phyloP scores from a whole-genome alignment of 805 yeast species.

The Blastobotrys peoriensis region DNA sequence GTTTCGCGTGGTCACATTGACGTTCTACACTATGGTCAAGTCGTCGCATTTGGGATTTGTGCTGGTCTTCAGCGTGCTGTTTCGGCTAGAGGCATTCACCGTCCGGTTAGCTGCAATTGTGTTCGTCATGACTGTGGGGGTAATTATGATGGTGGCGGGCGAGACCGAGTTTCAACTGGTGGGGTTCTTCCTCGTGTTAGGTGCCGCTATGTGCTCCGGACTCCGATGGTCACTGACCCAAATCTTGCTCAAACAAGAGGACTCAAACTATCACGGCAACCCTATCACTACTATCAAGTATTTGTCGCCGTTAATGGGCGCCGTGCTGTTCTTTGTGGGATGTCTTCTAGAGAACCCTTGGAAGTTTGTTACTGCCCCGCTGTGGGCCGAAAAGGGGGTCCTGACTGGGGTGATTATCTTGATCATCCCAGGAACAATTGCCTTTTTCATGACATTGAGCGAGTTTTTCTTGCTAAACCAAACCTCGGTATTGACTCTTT shows the following conservation, averaged over 20 bases:
- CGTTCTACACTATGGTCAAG: slow-evolving; percentile 89
- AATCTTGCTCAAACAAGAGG: slow-evolving; percentile 50
- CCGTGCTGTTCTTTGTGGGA: slow-evolving; percentile 57
- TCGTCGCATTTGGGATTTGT: slow-evolving; percentile 87
- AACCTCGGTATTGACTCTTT: slow-evolving; percentile 78
- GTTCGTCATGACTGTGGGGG: slow-evolving; percentile 73
- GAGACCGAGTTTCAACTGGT: slow-evolving; percentile 33
- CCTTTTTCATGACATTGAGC: slow-evolving; percentile 76
- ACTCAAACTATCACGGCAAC: slow-evolving; percentile 30
- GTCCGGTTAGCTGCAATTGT: slow-evolving; percentile 67
- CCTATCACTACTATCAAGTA: slow-evolving; percentile 81
- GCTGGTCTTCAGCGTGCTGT: slow-evolving; percentile 75
- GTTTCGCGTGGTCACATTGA: slow-evolving; percentile 68
- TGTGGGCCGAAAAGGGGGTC: slow-evolving; percentile 63
- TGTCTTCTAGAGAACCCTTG: slow-evolving; percentile 61
- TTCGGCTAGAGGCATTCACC: slow-evolving; percentile 69
- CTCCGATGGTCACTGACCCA: slow-evolving; percentile 95
- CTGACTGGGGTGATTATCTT: slow-evolving; percentile 51
- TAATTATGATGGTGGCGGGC: slow-evolving; percentile 71
- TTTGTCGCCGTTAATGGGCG: slow-evolving; percentile 78
- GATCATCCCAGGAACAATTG: slow-evolving; percentile 76
- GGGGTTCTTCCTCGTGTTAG: slow-evolving; percentile 70
- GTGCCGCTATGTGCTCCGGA: slow-evolving; percentile 79
- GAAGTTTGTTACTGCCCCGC: slow-evolving; percentile 44
- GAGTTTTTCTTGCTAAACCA: slow-evolving; percentile 79